Base-by-base conservation (phyloP, 352 stramenopile species). In the Globisporangium alternatum region DNA sequence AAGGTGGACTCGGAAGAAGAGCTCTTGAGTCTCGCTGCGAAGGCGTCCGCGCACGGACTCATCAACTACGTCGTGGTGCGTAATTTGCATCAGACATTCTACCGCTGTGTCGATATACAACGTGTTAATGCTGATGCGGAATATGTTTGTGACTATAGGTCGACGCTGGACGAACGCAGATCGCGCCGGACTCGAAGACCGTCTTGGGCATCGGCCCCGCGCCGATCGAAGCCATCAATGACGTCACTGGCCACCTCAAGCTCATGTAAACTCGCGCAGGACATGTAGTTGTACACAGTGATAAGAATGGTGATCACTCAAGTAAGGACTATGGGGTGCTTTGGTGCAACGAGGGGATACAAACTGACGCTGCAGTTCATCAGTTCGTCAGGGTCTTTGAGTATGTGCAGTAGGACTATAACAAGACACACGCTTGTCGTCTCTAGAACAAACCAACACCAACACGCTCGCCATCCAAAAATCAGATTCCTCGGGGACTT, bases 1-100 rank as follows among this genome's bases (percentile, higher is more conserved):
- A 93, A 93, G 65, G 80, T 96, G 49, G 85, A 94, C 66, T 91
- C 82, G 41, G 87, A 96, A 69, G 79, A 89, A 64, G 83, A 94
- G 56, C 80, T 94, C 78, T 71, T 93, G 44, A 76, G 63, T 41
- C 71, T 96, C 30, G 83, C 84, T 6, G 70, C 87, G 33, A 82
- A 78, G 41, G 87, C 87, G 21, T 69, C 78, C 12, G 85, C 78
- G 54, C 66, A 72, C 45, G 82, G 83, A 54, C 75, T 96, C 47
- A 70, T 91, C 31, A 77, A 93, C 65, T 96, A 96, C 67, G 68
- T 94, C 22, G 87, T 96, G 65, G 87, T 96, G 66, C 35, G 68
- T 70, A 13, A 17, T 31, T 41, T 19, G 9, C 63, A 44, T 19
- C 31, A 59, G n/a, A 22, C 7, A 48, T 31, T 10, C 10, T 56